Base-by-base conservation (phyloP, 2,329 filamentous ascomycete species). In the Fonsecaea nubica region DNA sequence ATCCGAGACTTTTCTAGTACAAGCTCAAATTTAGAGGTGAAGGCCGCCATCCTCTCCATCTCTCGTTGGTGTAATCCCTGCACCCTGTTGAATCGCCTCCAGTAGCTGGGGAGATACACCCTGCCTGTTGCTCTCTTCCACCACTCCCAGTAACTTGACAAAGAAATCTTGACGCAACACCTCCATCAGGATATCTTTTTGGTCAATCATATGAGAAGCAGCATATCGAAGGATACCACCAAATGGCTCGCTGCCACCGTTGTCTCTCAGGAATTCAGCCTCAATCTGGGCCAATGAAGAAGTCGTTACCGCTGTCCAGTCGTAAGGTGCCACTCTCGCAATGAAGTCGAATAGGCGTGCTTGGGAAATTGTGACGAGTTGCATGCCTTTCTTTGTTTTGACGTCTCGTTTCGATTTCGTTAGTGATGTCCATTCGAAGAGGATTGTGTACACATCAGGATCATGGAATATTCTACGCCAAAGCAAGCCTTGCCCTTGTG, bases 381-480 rank as follows among this genome's bases (percentile, higher is more conserved):
- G 77, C 81, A 15, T 85, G 73, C 58, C 76, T 75, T 36, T 71
- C 75, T 33, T 80, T 72, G 35, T 76, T 69, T n/a, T 76, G 76
- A 50, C 83, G 76, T 67, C 82, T 54, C 70, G 71, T 35, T 84
- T 72, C 84, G 87, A 59, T 30, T 57, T 63, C 21, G 45, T 30
- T 18, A 72, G 62, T 18, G 71, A 71, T 83, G 79, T 35, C 83
- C 81, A 75, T 25, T 69, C 65, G 54, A 87, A 89, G 36, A 89
- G 78, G 7, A 83, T 77, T 1, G 78, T 79, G 70, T 88, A 88
- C 6, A 89, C 82, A 72, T 88, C 82, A 65, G 80, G 82, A 69
- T 89, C 87, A 2, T 82, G 81, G 71, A 90, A 89, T 0, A 89
- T 71, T 18, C 87, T 83, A 72, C 86, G 84, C 87, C 87, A 89